These are phyloP conservation scores for Diacronema lutheri DNA, from an alignment of 78 protist species.

Conservation along the genomic window DNA sequence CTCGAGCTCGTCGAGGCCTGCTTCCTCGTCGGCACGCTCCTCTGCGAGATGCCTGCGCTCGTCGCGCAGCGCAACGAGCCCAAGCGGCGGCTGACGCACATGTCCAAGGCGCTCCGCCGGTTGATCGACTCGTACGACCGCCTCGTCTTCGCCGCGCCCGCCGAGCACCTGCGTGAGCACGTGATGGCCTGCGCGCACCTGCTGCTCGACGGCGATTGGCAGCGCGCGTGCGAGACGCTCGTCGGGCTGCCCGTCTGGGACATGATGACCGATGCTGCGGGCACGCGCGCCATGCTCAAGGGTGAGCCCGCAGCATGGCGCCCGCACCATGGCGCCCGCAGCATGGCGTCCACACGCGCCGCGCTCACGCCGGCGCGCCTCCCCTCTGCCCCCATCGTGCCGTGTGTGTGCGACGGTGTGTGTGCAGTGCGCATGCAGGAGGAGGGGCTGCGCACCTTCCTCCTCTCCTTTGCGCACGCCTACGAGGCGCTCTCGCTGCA, in stretches of 20 bases:
- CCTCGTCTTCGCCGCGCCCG: constrained; percentile 79
- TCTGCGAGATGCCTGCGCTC: constrained; percentile 82
- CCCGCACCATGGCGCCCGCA: not conserved
- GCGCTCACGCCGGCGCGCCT: not conserved
- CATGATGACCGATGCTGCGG: constrained; percentile 44
- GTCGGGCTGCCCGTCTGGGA: constrained; percentile 60
- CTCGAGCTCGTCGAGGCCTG: constrained; percentile 86
- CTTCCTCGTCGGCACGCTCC: constrained; percentile 78
- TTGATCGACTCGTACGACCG: constrained; percentile 69
- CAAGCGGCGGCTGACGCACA: not conserved
- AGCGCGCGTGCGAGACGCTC: constrained; percentile 28
- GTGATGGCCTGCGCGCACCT: constrained; percentile 63
- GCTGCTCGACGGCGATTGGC: constrained; percentile 79
- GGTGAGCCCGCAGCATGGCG: not conserved
- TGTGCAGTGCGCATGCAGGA: constrained; percentile 51
- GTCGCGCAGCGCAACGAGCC: constrained; percentile 17
- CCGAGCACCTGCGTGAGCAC: constrained; percentile 83
- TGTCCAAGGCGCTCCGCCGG: constrained; percentile 71
- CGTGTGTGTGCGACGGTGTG: too few relatives aligned
- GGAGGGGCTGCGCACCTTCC: constrained; percentile 72
- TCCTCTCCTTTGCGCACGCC: constrained; percentile 47
- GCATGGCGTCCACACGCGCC: not conserved
- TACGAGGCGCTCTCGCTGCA: constrained; percentile 57
- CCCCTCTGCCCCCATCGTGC: too few relatives aligned
- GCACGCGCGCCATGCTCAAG: constrained; percentile 23